phyloP scores from a whole-genome alignment of 768 basidiomycete species.

The Pleurotus giganteus region DNA sequence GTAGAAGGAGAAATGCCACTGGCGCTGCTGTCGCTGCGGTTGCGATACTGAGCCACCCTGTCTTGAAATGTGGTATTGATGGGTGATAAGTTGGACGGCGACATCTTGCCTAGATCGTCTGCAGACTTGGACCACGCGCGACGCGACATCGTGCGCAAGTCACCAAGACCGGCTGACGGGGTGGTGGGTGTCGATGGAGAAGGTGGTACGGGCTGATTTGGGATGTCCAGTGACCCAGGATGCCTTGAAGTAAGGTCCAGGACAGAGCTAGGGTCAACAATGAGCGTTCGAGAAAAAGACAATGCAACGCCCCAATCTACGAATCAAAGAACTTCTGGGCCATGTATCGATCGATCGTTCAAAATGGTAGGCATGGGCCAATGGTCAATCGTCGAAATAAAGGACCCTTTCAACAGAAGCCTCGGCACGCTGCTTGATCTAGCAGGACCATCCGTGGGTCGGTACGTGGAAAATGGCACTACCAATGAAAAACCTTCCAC shows the following conservation, averaged over 20 bases:
- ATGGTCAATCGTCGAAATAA: no score
- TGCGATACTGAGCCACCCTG: slow-evolving; percentile 65
- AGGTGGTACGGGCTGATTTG: slow-evolving; percentile 33
- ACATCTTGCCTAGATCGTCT: slow-evolving; percentile 69
- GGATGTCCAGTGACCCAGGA: slow-evolving; percentile 43
- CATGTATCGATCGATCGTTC: no score
- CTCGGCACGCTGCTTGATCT: no score
- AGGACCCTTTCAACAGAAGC: no score
- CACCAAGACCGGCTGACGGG: slow-evolving; percentile 46
- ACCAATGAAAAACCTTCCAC: no score
- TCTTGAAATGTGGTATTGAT: slow-evolving; percentile 56
- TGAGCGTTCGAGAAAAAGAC: no score
- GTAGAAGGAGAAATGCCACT: slow-evolving; percentile 37
- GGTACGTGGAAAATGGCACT: no score
- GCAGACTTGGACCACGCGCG: slow-evolving; percentile 79
- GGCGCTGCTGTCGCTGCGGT: slow-evolving; percentile 54
- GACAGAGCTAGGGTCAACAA: slow-evolving; percentile 47
- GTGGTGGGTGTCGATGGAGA: slow-evolving; percentile 36
- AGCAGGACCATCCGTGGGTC: no score
- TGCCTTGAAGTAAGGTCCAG: slow-evolving; percentile 53
- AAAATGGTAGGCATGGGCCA: no score
- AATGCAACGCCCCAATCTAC: no score
- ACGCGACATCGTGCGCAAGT: slow-evolving; percentile 66
- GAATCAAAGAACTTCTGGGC: no score
- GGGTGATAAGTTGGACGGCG: slow-evolving; percentile 30